These are phyloP conservation scores for Triticum monococcum DNA, from an alignment of 176 grass and related monocot genomes.

Conservation along the genomic window DNA sequence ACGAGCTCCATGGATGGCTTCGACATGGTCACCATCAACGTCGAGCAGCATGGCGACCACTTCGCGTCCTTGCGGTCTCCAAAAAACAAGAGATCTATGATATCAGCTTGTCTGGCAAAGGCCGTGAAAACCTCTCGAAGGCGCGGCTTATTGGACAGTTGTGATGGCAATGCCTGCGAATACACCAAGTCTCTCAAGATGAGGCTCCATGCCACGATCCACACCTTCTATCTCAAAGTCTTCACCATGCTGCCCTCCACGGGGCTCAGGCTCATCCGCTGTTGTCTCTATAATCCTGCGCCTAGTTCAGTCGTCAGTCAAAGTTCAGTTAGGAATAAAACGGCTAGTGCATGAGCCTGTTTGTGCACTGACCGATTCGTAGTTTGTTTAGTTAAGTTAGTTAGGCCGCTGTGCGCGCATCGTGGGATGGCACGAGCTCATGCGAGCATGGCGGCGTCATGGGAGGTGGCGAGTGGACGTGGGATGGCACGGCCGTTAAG, in stretches of 20 bases:
- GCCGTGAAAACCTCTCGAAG: background rate
- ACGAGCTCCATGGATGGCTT: background rate
- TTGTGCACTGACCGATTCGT: too few species aligned
- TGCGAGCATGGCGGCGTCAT: too few species aligned
- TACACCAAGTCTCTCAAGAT: background rate
- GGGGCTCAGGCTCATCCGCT: background rate
- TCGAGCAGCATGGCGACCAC: background rate
- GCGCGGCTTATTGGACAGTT: rapidly evolving
- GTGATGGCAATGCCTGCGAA: background rate
- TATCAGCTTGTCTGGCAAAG: background rate
- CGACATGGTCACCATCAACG: background rate
- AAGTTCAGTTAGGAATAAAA: too few species aligned
- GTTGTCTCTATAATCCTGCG: too few species aligned
- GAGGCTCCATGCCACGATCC: background rate
- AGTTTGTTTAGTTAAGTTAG: too few species aligned
- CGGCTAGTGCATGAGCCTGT: too few species aligned
- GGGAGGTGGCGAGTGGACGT: too few species aligned
- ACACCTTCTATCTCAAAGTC: background rate
- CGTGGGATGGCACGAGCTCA: too few species aligned
- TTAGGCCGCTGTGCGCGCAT: too few species aligned
- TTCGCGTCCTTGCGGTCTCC: background rate
- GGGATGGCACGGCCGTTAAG: too few species aligned
- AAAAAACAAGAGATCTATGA: background rate
- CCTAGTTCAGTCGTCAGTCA: too few species aligned
- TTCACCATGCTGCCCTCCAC: background rate